A percentile compares a stretch with the other conserved stretches of the same genome.
Conservation (phyloP, 73 alveolate genomes). For the Paramecium sexaurelia region DNA sequence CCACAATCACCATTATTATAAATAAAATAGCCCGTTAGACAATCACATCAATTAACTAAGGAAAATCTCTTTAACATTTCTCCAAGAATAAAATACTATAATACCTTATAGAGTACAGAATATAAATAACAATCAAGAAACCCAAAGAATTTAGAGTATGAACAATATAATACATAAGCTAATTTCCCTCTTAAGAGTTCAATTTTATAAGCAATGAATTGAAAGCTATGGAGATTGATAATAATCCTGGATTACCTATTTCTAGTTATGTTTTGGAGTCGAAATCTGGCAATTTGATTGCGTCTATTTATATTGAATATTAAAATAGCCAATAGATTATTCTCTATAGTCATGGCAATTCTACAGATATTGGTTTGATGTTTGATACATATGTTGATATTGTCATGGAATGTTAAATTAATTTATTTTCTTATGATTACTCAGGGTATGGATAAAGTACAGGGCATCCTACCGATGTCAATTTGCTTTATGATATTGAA, state of each 20-base stretch:
- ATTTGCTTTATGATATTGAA: slow-evolving; percentile 62
- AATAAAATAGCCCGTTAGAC: neutral
- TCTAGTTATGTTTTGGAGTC: slow-evolving; percentile 24
- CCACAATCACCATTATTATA: neutral
- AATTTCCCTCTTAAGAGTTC: slow-evolving; percentile 22
- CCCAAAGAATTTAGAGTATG: slow-evolving; percentile 17
- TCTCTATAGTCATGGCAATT: slow-evolving; percentile 79
- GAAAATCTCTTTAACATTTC: neutral
- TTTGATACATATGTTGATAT: slow-evolving; percentile 60
- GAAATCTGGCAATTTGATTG: slow-evolving; percentile 28
- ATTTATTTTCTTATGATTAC: slow-evolving; percentile 73
- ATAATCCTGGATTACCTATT: slow-evolving; percentile 39
- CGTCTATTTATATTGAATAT: slow-evolving; percentile 36
- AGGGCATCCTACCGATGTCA: slow-evolving; percentile 74
- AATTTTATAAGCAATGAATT: slow-evolving; percentile 30
- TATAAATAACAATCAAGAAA: neutral
- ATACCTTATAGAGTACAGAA: neutral
- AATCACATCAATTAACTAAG: neutral
- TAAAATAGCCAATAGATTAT: slow-evolving; percentile 63
- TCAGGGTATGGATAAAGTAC: slow-evolving; percentile 79
- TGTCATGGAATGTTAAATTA: slow-evolving; percentile 57
- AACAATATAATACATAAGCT: slow-evolving; percentile 3
- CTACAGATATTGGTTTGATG: slow-evolving; percentile 77
- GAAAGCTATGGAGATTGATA: slow-evolving; percentile 26
- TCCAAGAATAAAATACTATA: neutral